These are phyloP conservation scores for Lasiosphaeria ovina DNA, from an alignment of 495 filamentous ascomycete species.

Conservation along the genomic window DNA sequence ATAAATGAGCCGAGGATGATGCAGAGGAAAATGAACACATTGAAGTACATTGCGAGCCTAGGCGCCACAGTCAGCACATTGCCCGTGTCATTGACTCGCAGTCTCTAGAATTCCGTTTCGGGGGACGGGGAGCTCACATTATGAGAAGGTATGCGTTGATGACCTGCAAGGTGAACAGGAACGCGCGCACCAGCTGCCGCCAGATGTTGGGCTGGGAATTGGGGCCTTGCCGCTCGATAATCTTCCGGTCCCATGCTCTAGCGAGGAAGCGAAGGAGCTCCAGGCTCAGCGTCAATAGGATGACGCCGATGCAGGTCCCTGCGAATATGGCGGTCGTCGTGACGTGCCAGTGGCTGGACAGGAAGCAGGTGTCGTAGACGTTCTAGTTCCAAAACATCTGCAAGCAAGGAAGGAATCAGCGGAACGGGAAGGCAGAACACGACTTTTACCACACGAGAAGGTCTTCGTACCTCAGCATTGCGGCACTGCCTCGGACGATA, in stretches of 20 bases:
- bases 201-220: constrained; percentile 42
- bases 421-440: neutral
- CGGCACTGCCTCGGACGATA: too few species aligned
- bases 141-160: constrained; percentile 65
- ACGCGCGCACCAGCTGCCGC: constrained; percentile 57
- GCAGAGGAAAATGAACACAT: constrained; percentile 61
- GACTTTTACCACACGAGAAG: too few species aligned
- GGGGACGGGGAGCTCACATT: constrained; percentile 32
- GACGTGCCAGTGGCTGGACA: constrained; percentile 61
- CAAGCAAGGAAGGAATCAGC: neutral
- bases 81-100: neutral
- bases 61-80: neutral
- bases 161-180: constrained; percentile 61
- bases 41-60: constrained; percentile 58
- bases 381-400: constrained; percentile 73
- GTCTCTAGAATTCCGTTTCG: neutral
- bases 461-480: too few species aligned
- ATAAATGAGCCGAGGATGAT: constrained; percentile 63
- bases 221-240: constrained; percentile 37
- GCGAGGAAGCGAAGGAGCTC: constrained; percentile 57
- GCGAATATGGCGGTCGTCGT: constrained; percentile 59
- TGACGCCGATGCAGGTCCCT: constrained; percentile 63
- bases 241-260: constrained; percentile 57
- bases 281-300: constrained; percentile 58
- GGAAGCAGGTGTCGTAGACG: constrained; percentile 66